phyloP scores from a whole-genome alignment of 2,329 filamentous ascomycete genomes.

The Zymoseptoria crescenta region DNA sequence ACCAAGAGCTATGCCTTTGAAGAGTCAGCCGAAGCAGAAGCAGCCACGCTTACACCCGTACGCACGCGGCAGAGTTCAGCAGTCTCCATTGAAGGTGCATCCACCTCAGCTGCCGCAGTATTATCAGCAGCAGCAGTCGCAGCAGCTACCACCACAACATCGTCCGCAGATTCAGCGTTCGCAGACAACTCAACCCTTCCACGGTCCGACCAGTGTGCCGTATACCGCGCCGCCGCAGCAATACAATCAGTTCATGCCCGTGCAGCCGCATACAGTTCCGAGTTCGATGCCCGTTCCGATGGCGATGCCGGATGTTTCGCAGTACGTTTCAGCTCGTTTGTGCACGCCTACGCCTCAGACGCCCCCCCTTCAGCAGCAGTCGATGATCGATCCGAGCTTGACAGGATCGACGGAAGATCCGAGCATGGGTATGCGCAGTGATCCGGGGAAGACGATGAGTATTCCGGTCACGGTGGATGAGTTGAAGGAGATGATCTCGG shows the following conservation, averaged over 20 bases:
- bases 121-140: background rate
- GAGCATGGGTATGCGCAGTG: background rate
- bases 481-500: slow-evolving; percentile 16
- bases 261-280: slow-evolving; percentile 1
- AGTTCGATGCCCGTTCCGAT: background rate
- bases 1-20: slow-evolving; percentile 5
- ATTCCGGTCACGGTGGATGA: slow-evolving; percentile 17
- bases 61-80: slow-evolving; percentile 4
- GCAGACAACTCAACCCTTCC: slow-evolving; percentile 9
- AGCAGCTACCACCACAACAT: slow-evolving; percentile 1
- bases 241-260: slow-evolving; percentile 4
- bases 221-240: slow-evolving; percentile 3
- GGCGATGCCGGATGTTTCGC: slow-evolving; percentile 5
- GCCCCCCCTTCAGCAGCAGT: background rate
- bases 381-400: slow-evolving; percentile 15
- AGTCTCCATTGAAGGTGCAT: background rate
- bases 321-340: slow-evolving; percentile 13
- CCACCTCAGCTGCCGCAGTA: background rate
- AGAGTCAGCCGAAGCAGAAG: slow-evolving; percentile 11
- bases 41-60: slow-evolving; percentile 10
- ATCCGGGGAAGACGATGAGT: slow-evolving; percentile 2
- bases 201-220: slow-evolving; percentile 16
- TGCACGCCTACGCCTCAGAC: slow-evolving; percentile 17
- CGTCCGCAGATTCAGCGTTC: slow-evolving; percentile 8
- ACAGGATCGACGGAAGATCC: slow-evolving; percentile 1